Conservation (phyloP, 305 asterid species). For the Fraxinus nigra region DNA sequence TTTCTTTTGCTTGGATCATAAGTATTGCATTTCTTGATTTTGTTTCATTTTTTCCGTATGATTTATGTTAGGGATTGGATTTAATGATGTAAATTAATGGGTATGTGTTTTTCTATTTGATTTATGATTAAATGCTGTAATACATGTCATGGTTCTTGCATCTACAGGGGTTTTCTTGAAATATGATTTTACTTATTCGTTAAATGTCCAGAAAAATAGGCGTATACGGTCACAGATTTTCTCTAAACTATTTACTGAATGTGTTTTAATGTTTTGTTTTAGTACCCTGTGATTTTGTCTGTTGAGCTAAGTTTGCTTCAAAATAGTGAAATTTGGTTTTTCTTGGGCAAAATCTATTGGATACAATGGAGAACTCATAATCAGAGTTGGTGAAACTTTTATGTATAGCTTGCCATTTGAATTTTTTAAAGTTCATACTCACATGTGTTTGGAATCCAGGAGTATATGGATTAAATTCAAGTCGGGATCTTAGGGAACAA, state of each 20-base stretch:
- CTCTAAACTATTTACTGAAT: neutral
- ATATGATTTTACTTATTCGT: conserved; percentile 19
- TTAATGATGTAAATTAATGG: conserved; percentile 18
- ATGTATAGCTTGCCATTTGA: conserved; percentile 15
- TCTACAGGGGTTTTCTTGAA: conserved; percentile 7
- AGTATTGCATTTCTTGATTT: conserved; percentile 35
- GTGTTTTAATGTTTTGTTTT: conserved; percentile 4
- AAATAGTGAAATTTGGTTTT: neutral
- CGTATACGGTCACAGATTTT: conserved; percentile 2
- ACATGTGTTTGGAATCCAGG: conserved; percentile 47
- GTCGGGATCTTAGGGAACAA: conserved; percentile 16
- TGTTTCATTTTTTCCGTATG: neutral
- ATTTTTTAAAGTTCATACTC: conserved; percentile 20
- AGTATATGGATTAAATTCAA: conserved; percentile 41
- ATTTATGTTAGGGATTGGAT: conserved; percentile 26
- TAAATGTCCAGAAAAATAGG: neutral
- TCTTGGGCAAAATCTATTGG: conserved; percentile 2
- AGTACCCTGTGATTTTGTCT: neutral
- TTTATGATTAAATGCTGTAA: conserved; percentile 11
- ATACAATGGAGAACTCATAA: neutral
- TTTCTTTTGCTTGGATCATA: conserved; percentile 25
- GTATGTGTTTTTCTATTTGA: neutral
- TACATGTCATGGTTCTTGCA: conserved; percentile 20
- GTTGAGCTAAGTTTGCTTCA: conserved; percentile 19
- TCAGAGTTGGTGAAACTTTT: neutral